Evolutionary conservation across 2,329 filamentous ascomycete genomes (phyloP).

Genomic region (Thermothelomyces thermophilus): DNA sequence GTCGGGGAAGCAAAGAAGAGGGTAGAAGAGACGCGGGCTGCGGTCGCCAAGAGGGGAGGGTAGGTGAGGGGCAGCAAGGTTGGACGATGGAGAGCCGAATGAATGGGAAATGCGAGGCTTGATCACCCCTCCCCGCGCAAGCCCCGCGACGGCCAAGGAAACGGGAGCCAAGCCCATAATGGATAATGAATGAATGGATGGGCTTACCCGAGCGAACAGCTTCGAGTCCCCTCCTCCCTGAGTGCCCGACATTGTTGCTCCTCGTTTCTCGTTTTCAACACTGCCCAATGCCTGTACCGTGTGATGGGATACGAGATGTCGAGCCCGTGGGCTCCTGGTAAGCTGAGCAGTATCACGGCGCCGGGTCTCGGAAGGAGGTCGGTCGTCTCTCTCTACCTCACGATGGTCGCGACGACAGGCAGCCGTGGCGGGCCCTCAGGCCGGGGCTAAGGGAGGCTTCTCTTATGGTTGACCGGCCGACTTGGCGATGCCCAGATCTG

Average conservation of each 20-base stretch:
- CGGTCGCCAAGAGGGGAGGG: conserved; percentile 6
- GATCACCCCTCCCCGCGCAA: too few species aligned
- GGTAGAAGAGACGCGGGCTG: not conserved
- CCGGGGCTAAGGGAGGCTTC: not conserved
- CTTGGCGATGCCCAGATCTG: not conserved
- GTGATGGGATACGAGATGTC: not conserved
- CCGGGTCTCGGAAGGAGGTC: not conserved
- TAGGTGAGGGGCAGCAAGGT: conserved; percentile 4
- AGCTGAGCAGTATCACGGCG: not conserved
- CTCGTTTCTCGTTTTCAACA: not conserved
- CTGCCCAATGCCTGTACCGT: not conserved
- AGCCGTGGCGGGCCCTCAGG: not conserved
- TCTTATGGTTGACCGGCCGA: not conserved
- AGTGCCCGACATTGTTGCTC: conserved; percentile 46
- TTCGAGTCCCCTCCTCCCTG: conserved; percentile 88
- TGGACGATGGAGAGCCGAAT: not conserved
- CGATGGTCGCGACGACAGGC: not conserved
- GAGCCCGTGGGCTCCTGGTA: not conserved
- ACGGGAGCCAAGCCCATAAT: not conserved
- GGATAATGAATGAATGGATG: not conserved
- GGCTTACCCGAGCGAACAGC: conserved; percentile 90
- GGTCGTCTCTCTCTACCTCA: not conserved
- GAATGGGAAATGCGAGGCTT: not conserved
- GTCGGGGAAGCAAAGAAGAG: not conserved
- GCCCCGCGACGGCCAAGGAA: not conserved